These are phyloP conservation scores for Chaetomium globosum DNA, from an alignment of 2,329 filamentous ascomycete genomes.

Conservation along the genomic window DNA sequence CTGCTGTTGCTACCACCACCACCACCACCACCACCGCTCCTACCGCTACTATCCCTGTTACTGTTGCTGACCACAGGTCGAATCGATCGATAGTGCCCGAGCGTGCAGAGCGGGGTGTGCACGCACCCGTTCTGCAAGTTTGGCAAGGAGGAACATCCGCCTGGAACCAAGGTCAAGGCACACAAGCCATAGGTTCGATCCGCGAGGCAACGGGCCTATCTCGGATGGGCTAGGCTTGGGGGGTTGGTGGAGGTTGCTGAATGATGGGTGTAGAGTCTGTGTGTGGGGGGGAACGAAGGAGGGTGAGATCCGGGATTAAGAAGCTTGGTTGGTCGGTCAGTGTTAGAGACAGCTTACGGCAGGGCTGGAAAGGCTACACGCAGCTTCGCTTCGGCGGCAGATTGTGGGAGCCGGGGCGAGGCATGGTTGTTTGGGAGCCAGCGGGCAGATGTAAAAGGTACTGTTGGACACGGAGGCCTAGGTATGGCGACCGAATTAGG, in stretches of 20 bases:
- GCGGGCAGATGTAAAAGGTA: no score
- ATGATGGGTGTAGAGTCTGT: no score
- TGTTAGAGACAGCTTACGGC: no score
- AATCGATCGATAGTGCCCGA: constrained; percentile 52
- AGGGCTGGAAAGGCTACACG: no score
- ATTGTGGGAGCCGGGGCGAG: no score
- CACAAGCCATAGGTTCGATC: constrained; percentile 14
- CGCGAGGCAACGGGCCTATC: background rate
- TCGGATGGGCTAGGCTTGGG: background rate
- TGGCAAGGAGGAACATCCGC: constrained; percentile 55
- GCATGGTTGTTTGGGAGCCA: no score
- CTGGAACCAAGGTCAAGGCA: constrained; percentile 54
- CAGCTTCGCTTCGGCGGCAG: no score
- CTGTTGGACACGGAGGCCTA: no score
- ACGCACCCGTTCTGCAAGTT: constrained; percentile 61
- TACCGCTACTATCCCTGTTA: background rate
- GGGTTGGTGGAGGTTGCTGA: background rate
- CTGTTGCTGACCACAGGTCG: background rate
- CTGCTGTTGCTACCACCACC: background rate
- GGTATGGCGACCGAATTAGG: no score
- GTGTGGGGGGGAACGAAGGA: background rate
- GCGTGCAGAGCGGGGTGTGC: constrained; percentile 55
- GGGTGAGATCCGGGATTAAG: no score
- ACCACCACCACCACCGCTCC: no score
- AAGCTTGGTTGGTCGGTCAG: no score